Conservation (phyloP, 805 yeast genomes). For the Candida ovalis region DNA sequence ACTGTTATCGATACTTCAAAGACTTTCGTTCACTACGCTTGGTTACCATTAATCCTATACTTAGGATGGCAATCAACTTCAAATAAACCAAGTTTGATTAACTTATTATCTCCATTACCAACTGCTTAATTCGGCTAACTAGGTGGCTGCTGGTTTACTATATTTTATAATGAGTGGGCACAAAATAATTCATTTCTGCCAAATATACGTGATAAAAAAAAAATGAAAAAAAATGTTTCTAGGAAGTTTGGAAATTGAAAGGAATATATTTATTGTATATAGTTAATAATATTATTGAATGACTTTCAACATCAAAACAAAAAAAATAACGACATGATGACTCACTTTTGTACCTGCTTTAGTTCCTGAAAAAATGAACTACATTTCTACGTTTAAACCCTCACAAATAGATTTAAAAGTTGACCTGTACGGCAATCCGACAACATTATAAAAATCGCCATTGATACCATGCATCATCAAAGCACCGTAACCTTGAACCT, state of each 20-base stretch:
- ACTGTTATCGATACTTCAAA: constrained; percentile 80
- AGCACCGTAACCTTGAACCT: constrained; percentile 72
- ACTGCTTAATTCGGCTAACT: constrained; percentile 44
- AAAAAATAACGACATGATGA: neutral
- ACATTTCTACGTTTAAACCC: constrained; percentile 12
- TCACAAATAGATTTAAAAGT: constrained; percentile 38
- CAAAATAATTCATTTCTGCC: neutral
- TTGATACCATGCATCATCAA: constrained; percentile 54
- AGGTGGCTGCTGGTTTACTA: neutral
- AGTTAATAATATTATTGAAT: neutral
- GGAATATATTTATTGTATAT: neutral
- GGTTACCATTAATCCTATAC: constrained; percentile 93
- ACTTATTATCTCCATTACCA: constrained; percentile 76
- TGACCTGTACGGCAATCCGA: constrained; percentile 74
- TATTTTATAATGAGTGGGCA: too few species aligned
- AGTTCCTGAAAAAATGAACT: too few species aligned
- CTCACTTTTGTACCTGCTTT: too few species aligned
- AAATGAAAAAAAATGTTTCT: neutral
- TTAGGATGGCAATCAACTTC: constrained; percentile 82
- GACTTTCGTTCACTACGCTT: constrained; percentile 90
- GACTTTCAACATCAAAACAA: too few species aligned
- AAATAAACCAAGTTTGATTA: constrained; percentile 78
- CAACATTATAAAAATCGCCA: constrained; percentile 85
- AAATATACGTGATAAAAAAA: neutral
- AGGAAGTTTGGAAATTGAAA: neutral